Evolutionary conservation across 139 green algal genomes (phyloP).

Genomic region (Chlorella vulgaris): DNA sequence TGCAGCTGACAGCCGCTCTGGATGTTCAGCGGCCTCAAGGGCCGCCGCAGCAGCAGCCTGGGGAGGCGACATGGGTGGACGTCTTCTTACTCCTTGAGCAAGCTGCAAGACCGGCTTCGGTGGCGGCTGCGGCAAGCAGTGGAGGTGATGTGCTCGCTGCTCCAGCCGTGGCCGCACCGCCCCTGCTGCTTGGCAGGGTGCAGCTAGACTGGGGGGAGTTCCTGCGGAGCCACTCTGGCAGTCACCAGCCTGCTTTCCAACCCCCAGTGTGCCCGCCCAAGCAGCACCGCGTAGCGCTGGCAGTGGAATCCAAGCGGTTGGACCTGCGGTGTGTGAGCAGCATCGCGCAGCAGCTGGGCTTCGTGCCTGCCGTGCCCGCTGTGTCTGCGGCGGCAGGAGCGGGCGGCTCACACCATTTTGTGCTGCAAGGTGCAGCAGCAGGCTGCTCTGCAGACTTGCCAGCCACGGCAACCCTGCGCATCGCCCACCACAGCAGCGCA

Average conservation of each 20-base stretch:
- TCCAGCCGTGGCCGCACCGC: not conserved
- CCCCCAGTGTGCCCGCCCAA: not conserved
- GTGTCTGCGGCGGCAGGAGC: too few species aligned
- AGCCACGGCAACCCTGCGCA: not conserved
- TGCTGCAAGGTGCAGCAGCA: not conserved
- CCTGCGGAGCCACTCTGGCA: not conserved
- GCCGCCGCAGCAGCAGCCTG: not conserved
- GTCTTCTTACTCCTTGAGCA: slow-evolving; percentile 3
- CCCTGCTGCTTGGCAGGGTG: not conserved
- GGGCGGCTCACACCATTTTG: not conserved
- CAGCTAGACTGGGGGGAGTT: slow-evolving; percentile 10
- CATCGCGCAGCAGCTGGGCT: slow-evolving; percentile 16
- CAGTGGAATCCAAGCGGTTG: not conserved
- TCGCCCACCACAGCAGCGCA: slow-evolving; percentile 6
- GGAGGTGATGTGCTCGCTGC: not conserved
- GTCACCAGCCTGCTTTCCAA: not conserved
- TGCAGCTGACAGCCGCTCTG: not conserved
- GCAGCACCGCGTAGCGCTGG: slow-evolving; percentile 2
- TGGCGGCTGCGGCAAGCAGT: not conserved
- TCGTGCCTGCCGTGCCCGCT: not conserved
- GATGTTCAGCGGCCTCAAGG: not conserved
- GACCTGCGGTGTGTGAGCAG: not conserved
- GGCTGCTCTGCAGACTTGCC: not conserved
- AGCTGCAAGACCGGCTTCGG: not conserved
- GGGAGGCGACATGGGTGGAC: not conserved